Percentiles rank a stretch among this genome's conserved stretches.
Evolutionary conservation across 345 rosid genomes (phyloP).

Genomic region (Acer saccharum): DNA sequence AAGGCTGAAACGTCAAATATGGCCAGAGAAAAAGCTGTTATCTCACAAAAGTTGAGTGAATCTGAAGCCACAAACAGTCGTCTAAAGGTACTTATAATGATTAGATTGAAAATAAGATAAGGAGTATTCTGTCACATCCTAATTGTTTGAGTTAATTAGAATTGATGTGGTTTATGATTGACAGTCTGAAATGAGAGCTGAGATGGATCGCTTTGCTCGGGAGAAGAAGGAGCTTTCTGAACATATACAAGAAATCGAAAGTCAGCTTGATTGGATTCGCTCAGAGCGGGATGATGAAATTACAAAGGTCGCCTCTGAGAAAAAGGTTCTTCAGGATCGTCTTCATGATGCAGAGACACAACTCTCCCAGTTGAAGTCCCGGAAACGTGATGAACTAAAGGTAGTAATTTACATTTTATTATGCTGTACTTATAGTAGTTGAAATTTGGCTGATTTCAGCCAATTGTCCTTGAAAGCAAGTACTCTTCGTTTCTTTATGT

Average conservation of each 20-base stretch:
- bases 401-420: constrained; percentile 32
- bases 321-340: constrained; percentile 82
- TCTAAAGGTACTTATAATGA: constrained; percentile 64
- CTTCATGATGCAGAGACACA: constrained; percentile 95
- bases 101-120: constrained; percentile 21
- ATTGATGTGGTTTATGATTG: constrained; percentile 31
- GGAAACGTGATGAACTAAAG: constrained; percentile 96
- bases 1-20: constrained; percentile 65
- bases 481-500: not conserved
- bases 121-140: constrained; percentile 8
- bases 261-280: constrained; percentile 98
- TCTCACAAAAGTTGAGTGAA: constrained; percentile 75
- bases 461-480: not conserved
- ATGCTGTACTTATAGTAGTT: too few relatives aligned
- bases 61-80: constrained; percentile 69
- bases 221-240: constrained; percentile 88
- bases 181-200: constrained; percentile 93
- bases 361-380: constrained; percentile 77
- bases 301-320: constrained; percentile 67
- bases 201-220: constrained; percentile 75
- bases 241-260: constrained; percentile 82
- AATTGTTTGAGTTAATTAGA: constrained; percentile 10
- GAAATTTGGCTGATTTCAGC: too few relatives aligned
- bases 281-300: constrained; percentile 90
- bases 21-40: constrained; percentile 62